Conservation (phyloP, 2,329 filamentous ascomycete genomes). For the Paramyrothecium roridum region DNA sequence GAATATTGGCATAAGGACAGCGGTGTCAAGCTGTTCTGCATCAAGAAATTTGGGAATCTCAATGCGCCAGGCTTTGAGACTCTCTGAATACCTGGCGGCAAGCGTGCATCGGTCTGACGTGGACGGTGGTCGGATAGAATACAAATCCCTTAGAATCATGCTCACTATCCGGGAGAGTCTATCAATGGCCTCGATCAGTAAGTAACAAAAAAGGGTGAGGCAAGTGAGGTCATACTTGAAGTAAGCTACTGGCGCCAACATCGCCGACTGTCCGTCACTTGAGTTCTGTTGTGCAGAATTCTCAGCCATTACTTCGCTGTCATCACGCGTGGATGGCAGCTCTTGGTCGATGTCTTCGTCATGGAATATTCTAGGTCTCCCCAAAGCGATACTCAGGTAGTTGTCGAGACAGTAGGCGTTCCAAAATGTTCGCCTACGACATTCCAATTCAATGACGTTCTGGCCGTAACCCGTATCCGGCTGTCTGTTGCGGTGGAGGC, state of each 20-base stretch:
- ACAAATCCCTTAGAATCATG: conserved; percentile 28
- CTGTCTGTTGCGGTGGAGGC: background rate
- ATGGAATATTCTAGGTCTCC: background rate
- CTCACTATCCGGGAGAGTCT: conserved; percentile 31
- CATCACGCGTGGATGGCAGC: background rate
- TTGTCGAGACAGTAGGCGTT: conserved; percentile 1
- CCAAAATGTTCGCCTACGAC: background rate
- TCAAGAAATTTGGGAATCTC: conserved; percentile 34
- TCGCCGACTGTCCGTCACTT: background rate
- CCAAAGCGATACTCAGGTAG: background rate
- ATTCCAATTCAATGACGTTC: background rate
- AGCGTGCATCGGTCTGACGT: conserved; percentile 15
- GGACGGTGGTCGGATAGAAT: conserved; percentile 31
- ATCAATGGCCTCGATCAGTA: background rate
- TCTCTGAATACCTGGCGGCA: conserved; percentile 23
- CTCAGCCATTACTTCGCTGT: background rate
- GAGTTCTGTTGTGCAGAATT: background rate
- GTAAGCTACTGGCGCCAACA: background rate
- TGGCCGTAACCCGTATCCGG: background rate
- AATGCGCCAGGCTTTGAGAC: conserved; percentile 29
- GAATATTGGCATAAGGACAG: conserved; percentile 33
- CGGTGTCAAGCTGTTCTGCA: conserved; percentile 28
- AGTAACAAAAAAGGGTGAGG: background rate
- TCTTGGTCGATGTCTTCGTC: background rate
- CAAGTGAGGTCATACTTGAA: background rate